These are phyloP conservation scores for Suillus ampliporus DNA, from an alignment of 768 basidiomycete genomes.

Conservation along the genomic window DNA sequence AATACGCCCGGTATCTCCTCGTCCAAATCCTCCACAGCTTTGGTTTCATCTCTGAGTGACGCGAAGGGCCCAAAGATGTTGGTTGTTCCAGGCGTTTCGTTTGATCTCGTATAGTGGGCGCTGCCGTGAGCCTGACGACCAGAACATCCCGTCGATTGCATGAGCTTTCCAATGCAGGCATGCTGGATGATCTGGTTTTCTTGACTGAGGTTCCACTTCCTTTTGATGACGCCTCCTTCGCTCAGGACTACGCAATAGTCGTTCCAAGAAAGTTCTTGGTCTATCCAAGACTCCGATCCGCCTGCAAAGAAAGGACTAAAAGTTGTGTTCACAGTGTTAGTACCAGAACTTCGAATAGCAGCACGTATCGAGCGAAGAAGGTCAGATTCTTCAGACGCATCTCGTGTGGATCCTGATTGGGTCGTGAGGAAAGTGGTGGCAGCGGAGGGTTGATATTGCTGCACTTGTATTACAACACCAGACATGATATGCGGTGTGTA, in stretches of 20 bases:
- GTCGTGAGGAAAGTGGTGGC: constrained; percentile 48
- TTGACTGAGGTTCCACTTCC: constrained; percentile 76
- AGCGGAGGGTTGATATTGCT: constrained; percentile 49
- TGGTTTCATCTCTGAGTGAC: constrained; percentile 30
- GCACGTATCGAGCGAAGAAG: constrained; percentile 62
- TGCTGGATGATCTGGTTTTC: constrained; percentile 78
- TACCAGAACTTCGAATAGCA: constrained; percentile 62
- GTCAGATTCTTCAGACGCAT: constrained; percentile 33
- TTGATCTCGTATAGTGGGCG: constrained; percentile 34
- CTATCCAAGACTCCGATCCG: constrained; percentile 48
- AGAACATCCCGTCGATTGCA: constrained; percentile 48
- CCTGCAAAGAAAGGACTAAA: constrained; percentile 49
- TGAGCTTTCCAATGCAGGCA: constrained; percentile 79
- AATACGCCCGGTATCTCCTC: constrained; percentile 65
- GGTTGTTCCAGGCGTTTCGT: constrained; percentile 22
- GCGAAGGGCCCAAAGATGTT: constrained; percentile 49
- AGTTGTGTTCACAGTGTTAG: constrained; percentile 46
- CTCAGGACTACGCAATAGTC: constrained; percentile 64
- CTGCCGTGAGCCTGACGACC: constrained; percentile 30
- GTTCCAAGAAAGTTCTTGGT: constrained; percentile 77
- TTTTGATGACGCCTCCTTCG: constrained; percentile 68
- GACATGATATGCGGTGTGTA: constrained; percentile 20
- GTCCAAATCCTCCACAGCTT: constrained; percentile 42
- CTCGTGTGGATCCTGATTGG: constrained; percentile 21
- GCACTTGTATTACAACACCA: constrained; percentile 42